A percentile compares a stretch with the other conserved stretches of the same genome.
Evolutionary conservation across 2,329 filamentous ascomycete genomes (phyloP).

Genomic region (Paecilomyces fulvus): DNA sequence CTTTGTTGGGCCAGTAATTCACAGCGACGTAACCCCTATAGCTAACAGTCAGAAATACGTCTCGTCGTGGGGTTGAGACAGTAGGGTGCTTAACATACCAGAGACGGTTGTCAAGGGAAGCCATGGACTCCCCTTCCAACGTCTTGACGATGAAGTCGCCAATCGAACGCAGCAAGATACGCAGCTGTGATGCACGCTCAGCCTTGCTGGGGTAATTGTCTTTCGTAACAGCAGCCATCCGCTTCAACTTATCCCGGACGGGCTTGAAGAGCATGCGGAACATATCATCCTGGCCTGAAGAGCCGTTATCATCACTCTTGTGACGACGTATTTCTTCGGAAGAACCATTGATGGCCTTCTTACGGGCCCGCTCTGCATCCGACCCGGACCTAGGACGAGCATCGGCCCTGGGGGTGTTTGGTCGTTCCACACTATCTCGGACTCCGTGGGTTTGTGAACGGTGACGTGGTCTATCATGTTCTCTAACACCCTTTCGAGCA

Average conservation of each 20-base stretch:
- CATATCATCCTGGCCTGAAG: conserved; percentile 28
- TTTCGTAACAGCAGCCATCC: conserved; percentile 38
- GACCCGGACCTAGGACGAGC: conserved; percentile 27
- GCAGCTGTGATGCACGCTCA: conserved; percentile 35
- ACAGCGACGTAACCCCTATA: conserved; percentile 36
- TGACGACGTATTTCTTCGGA: conserved; percentile 28
- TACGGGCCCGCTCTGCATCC: conserved; percentile 24
- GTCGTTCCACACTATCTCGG: conserved; percentile 35
- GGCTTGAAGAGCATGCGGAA: conserved; percentile 39
- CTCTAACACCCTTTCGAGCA: conserved; percentile 33
- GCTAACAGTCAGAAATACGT: conserved; percentile 15
- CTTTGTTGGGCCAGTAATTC: conserved; percentile 41
- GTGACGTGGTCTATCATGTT: conserved; percentile 33
- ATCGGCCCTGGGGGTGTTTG: conserved; percentile 34
- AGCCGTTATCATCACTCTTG: conserved; percentile 30
- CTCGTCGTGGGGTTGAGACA: background rate
- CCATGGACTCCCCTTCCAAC: conserved; percentile 27
- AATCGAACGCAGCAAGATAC: conserved; percentile 36
- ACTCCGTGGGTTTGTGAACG: conserved; percentile 32
- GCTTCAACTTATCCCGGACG: conserved; percentile 34
- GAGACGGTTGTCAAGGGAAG: conserved; percentile 35
- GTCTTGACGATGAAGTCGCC: conserved; percentile 38
- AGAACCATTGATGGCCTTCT: conserved; percentile 23
- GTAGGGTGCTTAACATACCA: conserved; percentile 28
- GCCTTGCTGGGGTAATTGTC: conserved; percentile 36